Evolutionary conservation across 2,329 filamentous ascomycete species (phyloP).

Genomic region (Colletotrichum graminicola): DNA sequence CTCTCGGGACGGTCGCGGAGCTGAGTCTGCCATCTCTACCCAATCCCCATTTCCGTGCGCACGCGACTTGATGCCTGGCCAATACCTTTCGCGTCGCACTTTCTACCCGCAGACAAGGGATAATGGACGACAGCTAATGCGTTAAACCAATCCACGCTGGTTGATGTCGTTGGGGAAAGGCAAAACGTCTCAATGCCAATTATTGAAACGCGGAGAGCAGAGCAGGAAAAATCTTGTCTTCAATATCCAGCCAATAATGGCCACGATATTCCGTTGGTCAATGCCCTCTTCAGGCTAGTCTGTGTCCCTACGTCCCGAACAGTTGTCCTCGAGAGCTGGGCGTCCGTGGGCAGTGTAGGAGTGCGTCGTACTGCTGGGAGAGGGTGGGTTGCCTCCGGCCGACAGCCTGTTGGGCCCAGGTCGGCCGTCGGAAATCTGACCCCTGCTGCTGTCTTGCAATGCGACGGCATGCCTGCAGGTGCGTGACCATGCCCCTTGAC

Average conservation of each 20-base stretch:
- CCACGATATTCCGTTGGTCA: slow-evolving; percentile 15
- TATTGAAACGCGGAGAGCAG: slow-evolving; percentile 32
- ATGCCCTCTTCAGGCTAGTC: slow-evolving; percentile 30
- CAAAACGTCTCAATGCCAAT: slow-evolving; percentile 7
- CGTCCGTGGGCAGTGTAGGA: slow-evolving; percentile 29
- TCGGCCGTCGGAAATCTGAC: slow-evolving; percentile 35
- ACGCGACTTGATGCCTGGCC: slow-evolving; percentile 28
- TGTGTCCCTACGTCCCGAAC: slow-evolving; percentile 38
- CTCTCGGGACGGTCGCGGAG: slow-evolving; percentile 30
- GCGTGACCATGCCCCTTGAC: slow-evolving; percentile 21
- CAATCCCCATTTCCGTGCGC: slow-evolving; percentile 29
- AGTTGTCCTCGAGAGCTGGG: slow-evolving; percentile 32
- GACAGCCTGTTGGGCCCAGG: slow-evolving; percentile 30
- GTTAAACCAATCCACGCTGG: background rate
- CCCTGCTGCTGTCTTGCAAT: slow-evolving; percentile 32
- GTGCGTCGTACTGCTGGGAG: slow-evolving; percentile 15
- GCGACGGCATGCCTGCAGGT: slow-evolving; percentile 36
- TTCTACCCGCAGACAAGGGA: slow-evolving; percentile 26
- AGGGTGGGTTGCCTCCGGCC: background rate
- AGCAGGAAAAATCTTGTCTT: slow-evolving; percentile 21
- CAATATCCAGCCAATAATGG: slow-evolving; percentile 24
- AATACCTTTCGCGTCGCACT: slow-evolving; percentile 26
- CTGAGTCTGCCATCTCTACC: slow-evolving; percentile 14
- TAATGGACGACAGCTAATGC: slow-evolving; percentile 12
- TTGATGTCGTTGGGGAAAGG: slow-evolving; percentile 14